Base-by-base conservation (phyloP, 192 early-diverging fungal genomes). In the Entomortierella chlamydospora region DNA sequence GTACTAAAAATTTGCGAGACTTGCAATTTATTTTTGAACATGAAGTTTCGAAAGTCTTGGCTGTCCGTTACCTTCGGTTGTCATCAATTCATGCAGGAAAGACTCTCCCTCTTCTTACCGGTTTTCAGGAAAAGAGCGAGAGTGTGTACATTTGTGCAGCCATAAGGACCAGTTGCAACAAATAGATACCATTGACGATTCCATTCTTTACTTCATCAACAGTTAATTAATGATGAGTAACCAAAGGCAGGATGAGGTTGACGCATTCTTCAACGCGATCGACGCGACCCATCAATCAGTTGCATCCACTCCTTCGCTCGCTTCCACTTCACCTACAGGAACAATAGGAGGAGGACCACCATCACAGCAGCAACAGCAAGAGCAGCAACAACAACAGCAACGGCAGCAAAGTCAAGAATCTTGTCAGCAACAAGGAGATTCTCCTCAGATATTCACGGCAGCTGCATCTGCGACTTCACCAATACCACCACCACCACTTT, bases 221-320 rank as follows among this genome's bases (percentile, higher is more conserved):
- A 37, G 15, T 20, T 47, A 54, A 54, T 5, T 2, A 23, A 2
- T 15, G 20, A 66, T 66, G 64, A 66, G 64, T 26, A 55, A 66
- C 22, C 52, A 23, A 6, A 41, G 37, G 23, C 69, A 71, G 69
- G 69, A 71, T 52, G 69, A 71, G 22, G 69, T 51, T 4, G 69
- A 71, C 39, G 69, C 69, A 4, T 71, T 71, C 69, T 62, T 71
- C 28, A 59, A 51, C 41, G 69, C 69, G 29, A 71, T 71, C 56
- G 59, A 56, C 23, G 41, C 66, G 47, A 55, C 66, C 8, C 18
- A 65, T 33, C 33, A 31, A 17, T 25, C 49, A 9, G 10, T 8
- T 13, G n/a, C 49, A n/a, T 34, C 47, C 47, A 12, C 60, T 45
- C 25, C 31, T 13, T 30, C 26, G 15, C 12, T 28, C 12, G 42